Evolutionary conservation across 495 filamentous ascomycete species (phyloP).

Genomic region (Aspergillus sclerotiicarbonarius): DNA sequence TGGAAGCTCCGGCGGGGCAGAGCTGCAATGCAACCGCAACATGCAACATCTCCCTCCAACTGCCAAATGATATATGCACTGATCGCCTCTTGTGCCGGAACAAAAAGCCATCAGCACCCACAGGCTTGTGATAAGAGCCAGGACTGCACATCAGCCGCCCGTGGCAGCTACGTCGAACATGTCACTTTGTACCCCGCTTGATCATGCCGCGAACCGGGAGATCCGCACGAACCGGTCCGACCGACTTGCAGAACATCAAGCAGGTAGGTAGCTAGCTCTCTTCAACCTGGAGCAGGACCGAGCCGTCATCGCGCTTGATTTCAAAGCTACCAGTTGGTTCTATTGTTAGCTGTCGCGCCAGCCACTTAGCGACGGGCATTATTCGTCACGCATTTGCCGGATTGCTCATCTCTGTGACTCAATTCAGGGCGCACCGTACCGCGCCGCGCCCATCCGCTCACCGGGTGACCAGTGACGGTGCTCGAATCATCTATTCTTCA

Average conservation of each 20-base stretch:
- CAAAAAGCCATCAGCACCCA: neutral
- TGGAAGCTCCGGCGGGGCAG: too few relatives aligned
- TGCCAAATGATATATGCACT: neutral
- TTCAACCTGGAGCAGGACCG: too few relatives aligned
- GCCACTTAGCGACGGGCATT: conserved; percentile 1
- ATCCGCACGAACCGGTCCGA: neutral
- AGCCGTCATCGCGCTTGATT: neutral
- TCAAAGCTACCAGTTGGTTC: neutral
- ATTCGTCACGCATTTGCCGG: conserved; percentile 8
- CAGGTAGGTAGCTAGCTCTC: too few relatives aligned
- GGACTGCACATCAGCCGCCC: neutral
- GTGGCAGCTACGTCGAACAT: too few relatives aligned
- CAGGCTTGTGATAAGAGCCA: conserved; percentile 4
- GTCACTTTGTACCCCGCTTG: neutral
- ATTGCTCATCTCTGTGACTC: conserved; percentile 8
- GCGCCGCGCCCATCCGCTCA: neutral
- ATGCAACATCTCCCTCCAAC: neutral
- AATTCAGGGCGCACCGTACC: conserved; percentile 8
- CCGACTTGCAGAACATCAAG: too few relatives aligned
- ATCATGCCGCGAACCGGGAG: neutral
- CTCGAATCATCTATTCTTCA: neutral
- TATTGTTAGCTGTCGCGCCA: neutral
- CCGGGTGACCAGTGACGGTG: conserved; percentile 5
- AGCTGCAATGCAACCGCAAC: neutral
- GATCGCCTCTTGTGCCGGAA: neutral